Evolutionary conservation across 345 rosid species (phyloP).

Genomic region (Eucalyptus regnans): DNA sequence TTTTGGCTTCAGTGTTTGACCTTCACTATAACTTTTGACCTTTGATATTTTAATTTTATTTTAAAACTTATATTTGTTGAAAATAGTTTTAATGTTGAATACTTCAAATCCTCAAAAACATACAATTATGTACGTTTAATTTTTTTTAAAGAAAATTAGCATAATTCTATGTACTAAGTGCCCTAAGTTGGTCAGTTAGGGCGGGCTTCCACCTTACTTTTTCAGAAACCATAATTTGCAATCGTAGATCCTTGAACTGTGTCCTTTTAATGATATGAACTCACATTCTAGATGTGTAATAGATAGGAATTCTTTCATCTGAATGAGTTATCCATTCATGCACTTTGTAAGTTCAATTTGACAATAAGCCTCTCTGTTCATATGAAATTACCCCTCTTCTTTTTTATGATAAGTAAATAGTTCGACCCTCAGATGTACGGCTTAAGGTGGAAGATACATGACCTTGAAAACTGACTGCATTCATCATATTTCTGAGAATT

Average conservation of each 20-base stretch:
- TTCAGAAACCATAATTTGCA: neutral
- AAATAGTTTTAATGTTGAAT: neutral
- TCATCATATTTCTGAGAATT: neutral
- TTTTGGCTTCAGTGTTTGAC: neutral
- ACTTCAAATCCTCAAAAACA: neutral
- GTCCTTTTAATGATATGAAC: neutral
- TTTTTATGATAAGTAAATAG: neutral
- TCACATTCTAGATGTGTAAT: neutral
- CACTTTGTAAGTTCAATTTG: neutral
- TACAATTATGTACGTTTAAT: neutral
- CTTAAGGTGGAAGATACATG: neutral
- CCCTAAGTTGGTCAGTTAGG: neutral
- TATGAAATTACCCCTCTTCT: neutral
- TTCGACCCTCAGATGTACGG: neutral
- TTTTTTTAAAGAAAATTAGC: neutral
- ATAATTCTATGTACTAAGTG: neutral
- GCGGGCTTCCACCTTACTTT: neutral
- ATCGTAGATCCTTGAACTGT: neutral
- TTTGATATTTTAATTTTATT: neutral
- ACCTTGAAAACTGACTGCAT: neutral
- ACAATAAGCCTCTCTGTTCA: neutral
- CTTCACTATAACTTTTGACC: neutral
- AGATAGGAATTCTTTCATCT: neutral
- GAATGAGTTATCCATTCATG: neutral
- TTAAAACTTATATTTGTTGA: neutral